Evolutionary conservation across 1,139 yeast species (phyloP), one percentile per base, ranked within the genome.

Genomic region (Yamadazyma atlantica): DNA sequence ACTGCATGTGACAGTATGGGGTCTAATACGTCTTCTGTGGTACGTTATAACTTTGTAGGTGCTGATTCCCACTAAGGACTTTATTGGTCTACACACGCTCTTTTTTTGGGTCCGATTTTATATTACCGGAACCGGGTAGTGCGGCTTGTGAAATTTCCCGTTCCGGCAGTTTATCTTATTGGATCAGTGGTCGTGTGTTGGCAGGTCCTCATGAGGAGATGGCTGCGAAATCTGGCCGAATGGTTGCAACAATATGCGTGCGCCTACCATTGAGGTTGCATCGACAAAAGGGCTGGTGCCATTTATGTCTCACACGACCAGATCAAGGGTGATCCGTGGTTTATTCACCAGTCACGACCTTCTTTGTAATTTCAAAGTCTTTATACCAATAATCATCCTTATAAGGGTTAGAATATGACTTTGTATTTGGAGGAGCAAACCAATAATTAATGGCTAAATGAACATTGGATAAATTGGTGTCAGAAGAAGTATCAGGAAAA

Each of bases 401-500:
- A 49, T 82, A 82, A 1, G 75, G 70, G 4, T 54, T 45, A 0
- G 49, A 44, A 2, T 49, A 43, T 2, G 49, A 30, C 7, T 45
- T 44, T 0, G 65, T 67, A 34, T 71, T 70, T 0, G 87, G 86
- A 2, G 89, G 88, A 4, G 78, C 68, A 55, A 78, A 82, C 92
- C 92, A 84, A 55, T 82, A 83, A 53, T 84, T 84, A 5, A 82
- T 49, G 0, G 89, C 89, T 34, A 76, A 64, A 52, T 84, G 90
- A 4, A 69, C 62, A 18, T 60, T 55, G 21, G 37, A 23, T 13
- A 19, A 18, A 17, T 17, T 42, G n/a, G 49, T 44, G n/a, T 42
- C 35, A 8, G 41, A 18, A 7, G 37, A 43, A 12, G 41, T 34
- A 5, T 36, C 49, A 1, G 83, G 81, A 54, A 67, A 80, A n/a